These are phyloP conservation scores for Neurospora sp. DNA, from an alignment of 495 filamentous ascomycete genomes.

Conservation along the genomic window DNA sequence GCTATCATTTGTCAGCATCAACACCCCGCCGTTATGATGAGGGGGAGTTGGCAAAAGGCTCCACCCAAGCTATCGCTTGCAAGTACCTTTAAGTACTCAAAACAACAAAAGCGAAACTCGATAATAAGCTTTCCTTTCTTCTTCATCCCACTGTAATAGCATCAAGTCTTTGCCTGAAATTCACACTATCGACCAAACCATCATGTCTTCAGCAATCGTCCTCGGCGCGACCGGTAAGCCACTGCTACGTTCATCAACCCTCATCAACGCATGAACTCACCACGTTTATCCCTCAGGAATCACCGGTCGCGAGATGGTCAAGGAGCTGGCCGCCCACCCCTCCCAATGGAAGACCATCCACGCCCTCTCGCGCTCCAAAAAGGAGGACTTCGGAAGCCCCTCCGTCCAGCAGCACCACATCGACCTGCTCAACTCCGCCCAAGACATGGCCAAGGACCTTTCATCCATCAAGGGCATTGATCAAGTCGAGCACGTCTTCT, in stretches of 20 bases:
- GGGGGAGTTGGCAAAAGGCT: no score
- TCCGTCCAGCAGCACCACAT: constrained; percentile 36
- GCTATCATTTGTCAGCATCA: background rate
- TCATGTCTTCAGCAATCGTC: constrained; percentile 15
- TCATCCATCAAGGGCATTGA: constrained; percentile 21
- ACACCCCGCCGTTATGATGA: background rate
- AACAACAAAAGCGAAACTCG: background rate
- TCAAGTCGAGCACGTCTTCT: constrained; percentile 33
- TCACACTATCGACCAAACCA: background rate
- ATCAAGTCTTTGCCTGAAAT: background rate
- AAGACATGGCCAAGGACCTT: constrained; percentile 34
- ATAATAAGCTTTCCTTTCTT: background rate
- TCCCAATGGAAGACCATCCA: constrained; percentile 32
- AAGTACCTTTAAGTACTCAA: background rate
- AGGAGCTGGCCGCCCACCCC: constrained; percentile 27
- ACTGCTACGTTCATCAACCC: background rate
- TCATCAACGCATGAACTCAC: background rate
- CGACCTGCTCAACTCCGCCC: constrained; percentile 31
- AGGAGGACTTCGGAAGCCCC: constrained; percentile 22
- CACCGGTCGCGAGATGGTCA: constrained; percentile 36
- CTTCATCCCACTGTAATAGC: background rate
- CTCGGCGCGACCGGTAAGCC: constrained; percentile 12
- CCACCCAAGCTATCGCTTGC: no score
- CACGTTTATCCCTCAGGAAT: constrained; percentile 23
- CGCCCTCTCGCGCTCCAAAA: constrained; percentile 35